Percentiles rank a stretch among this genome's conserved stretches.
Conservation (phyloP, 306 rosid species). For the Glycine soja region DNA sequence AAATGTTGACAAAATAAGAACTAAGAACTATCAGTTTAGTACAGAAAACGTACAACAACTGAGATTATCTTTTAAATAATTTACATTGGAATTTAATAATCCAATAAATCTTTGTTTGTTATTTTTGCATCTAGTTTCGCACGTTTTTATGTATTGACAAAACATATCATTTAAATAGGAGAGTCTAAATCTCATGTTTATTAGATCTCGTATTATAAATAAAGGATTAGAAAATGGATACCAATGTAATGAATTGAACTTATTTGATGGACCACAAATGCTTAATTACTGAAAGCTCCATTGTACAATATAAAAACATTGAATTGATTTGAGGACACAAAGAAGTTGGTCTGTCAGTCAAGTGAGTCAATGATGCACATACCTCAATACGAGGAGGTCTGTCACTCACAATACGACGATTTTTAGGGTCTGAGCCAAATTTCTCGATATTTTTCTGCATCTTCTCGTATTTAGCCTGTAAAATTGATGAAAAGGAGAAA, state of each 20-base stretch:
- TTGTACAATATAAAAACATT: too few species aligned
- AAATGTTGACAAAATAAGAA: neutral
- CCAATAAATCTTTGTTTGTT: neutral
- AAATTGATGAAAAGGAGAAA: neutral
- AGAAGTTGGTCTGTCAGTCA: neutral
- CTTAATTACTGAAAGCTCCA: too few species aligned
- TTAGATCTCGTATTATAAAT: too few species aligned
- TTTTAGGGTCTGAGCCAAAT: slow-evolving; percentile 40
- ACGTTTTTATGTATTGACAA: too few species aligned
- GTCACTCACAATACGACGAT: slow-evolving; percentile 32
- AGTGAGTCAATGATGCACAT: neutral
- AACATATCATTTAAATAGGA: too few species aligned
- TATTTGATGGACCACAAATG: too few species aligned
- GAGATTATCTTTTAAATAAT: neutral
- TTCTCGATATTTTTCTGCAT: slow-evolving; percentile 50
- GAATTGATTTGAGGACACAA: too few species aligned
- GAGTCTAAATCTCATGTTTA: too few species aligned
- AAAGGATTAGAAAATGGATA: too few species aligned
- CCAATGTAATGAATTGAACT: too few species aligned
- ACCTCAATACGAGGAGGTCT: slow-evolving; percentile 49
- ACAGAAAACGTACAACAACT: neutral
- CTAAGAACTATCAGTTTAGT: neutral
- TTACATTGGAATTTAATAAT: too few species aligned
- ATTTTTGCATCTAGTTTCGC: neutral
- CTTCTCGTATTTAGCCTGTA: slow-evolving; percentile 46